Base-by-base conservation (phyloP, 345 rosid species). In the Moricandia arvensis region DNA sequence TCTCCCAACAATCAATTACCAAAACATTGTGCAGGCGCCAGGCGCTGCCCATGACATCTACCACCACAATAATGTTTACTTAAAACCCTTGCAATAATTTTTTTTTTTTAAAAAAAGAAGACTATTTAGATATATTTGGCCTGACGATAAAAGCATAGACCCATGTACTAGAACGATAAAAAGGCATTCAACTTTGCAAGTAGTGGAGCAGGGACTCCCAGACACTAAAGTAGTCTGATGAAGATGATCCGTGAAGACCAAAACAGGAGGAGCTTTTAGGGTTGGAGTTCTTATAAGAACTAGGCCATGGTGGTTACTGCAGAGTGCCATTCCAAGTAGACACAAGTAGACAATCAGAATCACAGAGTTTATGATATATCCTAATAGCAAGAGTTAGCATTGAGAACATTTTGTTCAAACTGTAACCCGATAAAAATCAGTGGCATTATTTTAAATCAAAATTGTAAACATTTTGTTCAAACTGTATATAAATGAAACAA, bases 381-480 rank as follows among this genome's bases (percentile, higher is more conserved):
- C n/a, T n/a, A n/a, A n/a, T n/a, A n/a, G n/a, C n/a, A n/a, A n/a
- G n/a, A n/a, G n/a, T n/a, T n/a, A n/a, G n/a, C n/a, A n/a, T n/a
- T n/a, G n/a, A n/a, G n/a, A n/a, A n/a, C n/a, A n/a, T n/a, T n/a
- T n/a, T n/a, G n/a, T n/a, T n/a, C n/a, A n/a, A n/a, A n/a, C n/a
- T n/a, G n/a, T n/a, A n/a, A n/a, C 49, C 75, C 26, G 27, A 49
- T 49, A 43, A 70, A 30, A n/a, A 55, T 31, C 68, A 66, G 63
- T 78, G 77, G 37, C 81, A 66, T 78, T 78, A 72, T 78, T 78
- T 58, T 0, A 34, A 63, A 31, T 71, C 68, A 66, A 78, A 72
- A 78, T 6, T 29, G 69, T 45, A 60, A 60, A 60, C 63, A 49
- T 59, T 66, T 77, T 43, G 76, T 59, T 77, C 57, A 15, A 58